Conservation (phyloP, 2,329 filamentous ascomycete species). For the Tolypocladium amazonense region DNA sequence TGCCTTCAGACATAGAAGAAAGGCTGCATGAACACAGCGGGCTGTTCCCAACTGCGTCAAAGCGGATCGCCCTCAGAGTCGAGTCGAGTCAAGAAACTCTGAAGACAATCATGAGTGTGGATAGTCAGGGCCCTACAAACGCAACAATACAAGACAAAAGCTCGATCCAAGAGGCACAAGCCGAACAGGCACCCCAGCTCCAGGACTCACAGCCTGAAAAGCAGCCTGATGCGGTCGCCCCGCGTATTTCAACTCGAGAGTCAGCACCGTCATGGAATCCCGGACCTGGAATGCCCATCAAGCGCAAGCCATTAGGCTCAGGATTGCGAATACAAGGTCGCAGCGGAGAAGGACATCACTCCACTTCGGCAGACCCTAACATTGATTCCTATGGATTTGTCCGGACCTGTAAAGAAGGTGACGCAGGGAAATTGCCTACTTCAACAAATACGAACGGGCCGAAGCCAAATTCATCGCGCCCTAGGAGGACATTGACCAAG, state of each 20-base stretch:
- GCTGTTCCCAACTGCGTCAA: constrained; percentile 22
- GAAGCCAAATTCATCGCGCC: no score
- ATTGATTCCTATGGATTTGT: no score
- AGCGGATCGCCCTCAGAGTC: constrained; percentile 24
- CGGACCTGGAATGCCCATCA: constrained; percentile 3
- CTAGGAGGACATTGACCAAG: neutral
- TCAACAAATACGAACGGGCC: neutral
- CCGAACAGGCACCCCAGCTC: neutral
- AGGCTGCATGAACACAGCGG: constrained; percentile 24
- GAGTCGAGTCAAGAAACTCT: constrained; percentile 36
- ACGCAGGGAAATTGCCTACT: neutral
- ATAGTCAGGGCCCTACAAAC: constrained; percentile 22
- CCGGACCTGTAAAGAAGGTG: neutral
- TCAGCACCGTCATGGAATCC: neutral
- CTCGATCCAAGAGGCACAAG: neutral
- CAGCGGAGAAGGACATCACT: neutral
- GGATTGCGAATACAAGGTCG: neutral
- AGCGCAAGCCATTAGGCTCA: neutral
- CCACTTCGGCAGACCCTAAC: neutral
- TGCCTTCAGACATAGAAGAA: constrained; percentile 23
- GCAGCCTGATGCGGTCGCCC: neutral
- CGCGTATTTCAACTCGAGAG: neutral
- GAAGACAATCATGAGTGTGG: constrained; percentile 39
- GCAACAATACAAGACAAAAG: neutral
- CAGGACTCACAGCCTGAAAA: constrained; percentile 1